These are phyloP conservation scores for Clarireedia sp. DNA, from an alignment of 2,329 filamentous ascomycete species.

Conservation along the genomic window DNA sequence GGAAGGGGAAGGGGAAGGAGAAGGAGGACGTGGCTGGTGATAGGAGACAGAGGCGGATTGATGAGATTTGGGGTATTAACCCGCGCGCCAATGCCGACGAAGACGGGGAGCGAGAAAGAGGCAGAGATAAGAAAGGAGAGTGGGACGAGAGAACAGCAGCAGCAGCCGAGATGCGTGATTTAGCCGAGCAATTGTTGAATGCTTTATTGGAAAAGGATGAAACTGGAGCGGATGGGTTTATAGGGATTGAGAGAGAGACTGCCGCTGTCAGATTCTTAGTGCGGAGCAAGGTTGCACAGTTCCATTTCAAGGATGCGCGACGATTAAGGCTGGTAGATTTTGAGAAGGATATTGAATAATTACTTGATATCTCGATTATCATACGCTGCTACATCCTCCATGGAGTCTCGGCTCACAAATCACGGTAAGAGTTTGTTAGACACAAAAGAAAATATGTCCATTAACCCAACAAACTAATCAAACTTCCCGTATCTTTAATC, in stretches of 20 bases:
- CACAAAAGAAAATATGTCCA: neutral
- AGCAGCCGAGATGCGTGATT: slow-evolving; percentile 51
- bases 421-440: too few species aligned
- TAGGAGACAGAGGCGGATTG: slow-evolving; percentile 51
- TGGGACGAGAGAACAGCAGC: slow-evolving; percentile 32
- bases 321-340: slow-evolving; percentile 54
- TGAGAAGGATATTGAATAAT: slow-evolving; percentile 40
- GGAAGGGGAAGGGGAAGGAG: slow-evolving; percentile 28
- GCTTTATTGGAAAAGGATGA: slow-evolving; percentile 46
- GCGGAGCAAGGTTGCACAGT: slow-evolving; percentile 56
- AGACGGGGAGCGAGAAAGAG: slow-evolving; percentile 15
- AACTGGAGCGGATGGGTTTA: slow-evolving; percentile 48
- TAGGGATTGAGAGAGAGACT: slow-evolving; percentile 50
- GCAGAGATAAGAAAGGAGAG: slow-evolving; percentile 32
- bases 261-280: slow-evolving; percentile 57
- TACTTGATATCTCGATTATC: too few species aligned
- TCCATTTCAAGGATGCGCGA: slow-evolving; percentile 56
- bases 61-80: slow-evolving; percentile 48
- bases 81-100: slow-evolving; percentile 25
- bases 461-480: neutral
- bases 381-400: too few species aligned
- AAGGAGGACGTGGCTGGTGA: slow-evolving; percentile 38
- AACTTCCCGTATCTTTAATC: neutral
- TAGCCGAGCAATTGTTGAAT: slow-evolving; percentile 55
- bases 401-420: too few species aligned